phyloP scores from a whole-genome alignment of 2,329 filamentous ascomycete genomes.

The Plectosphaerella sp. region DNA sequence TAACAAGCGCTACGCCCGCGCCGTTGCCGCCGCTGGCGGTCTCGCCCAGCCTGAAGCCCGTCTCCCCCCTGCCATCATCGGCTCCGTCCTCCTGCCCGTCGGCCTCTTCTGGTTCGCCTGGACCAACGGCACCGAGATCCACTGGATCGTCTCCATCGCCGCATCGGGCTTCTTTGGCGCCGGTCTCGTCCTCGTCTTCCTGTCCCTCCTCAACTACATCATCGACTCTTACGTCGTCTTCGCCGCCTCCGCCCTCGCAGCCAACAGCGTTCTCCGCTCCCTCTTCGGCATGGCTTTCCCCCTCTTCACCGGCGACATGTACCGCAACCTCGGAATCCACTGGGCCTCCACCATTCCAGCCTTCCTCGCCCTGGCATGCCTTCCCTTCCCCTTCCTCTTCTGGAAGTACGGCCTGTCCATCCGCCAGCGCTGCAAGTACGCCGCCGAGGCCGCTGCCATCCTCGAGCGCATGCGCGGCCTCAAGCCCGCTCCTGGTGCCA shows the following conservation, averaged over 20 bases:
- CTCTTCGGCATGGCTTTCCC: slow-evolving; percentile 71
- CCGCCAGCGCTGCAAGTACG: slow-evolving; percentile 49
- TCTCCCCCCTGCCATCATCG: slow-evolving; percentile 56
- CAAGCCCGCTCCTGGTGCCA: neutral
- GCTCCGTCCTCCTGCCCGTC: slow-evolving; percentile 52
- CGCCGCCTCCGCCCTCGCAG: slow-evolving; percentile 70
- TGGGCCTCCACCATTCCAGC: slow-evolving; percentile 72
- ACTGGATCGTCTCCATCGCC: slow-evolving; percentile 50
- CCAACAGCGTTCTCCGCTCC: slow-evolving; percentile 67
- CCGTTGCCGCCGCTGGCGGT: slow-evolving; percentile 42
- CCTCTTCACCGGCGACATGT: slow-evolving; percentile 62
- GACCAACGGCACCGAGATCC: slow-evolving; percentile 52
- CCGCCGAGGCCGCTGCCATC: slow-evolving; percentile 54
- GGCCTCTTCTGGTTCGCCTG: slow-evolving; percentile 65
- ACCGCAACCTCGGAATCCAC: slow-evolving; percentile 60
- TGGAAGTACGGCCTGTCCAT: slow-evolving; percentile 60
- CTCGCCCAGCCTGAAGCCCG: slow-evolving; percentile 60
- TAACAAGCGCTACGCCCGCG: slow-evolving; percentile 47
- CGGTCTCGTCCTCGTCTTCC: slow-evolving; percentile 60
- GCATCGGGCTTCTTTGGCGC: slow-evolving; percentile 45
- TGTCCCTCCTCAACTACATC: slow-evolving; percentile 63
- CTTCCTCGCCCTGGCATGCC: slow-evolving; percentile 66
- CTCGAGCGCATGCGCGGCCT: slow-evolving; percentile 39
- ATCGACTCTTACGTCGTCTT: slow-evolving; percentile 66
- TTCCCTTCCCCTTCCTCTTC: slow-evolving; percentile 73